Conservation (phyloP, 1,139 yeast species). For the Kluyveromyces sp. region DNA sequence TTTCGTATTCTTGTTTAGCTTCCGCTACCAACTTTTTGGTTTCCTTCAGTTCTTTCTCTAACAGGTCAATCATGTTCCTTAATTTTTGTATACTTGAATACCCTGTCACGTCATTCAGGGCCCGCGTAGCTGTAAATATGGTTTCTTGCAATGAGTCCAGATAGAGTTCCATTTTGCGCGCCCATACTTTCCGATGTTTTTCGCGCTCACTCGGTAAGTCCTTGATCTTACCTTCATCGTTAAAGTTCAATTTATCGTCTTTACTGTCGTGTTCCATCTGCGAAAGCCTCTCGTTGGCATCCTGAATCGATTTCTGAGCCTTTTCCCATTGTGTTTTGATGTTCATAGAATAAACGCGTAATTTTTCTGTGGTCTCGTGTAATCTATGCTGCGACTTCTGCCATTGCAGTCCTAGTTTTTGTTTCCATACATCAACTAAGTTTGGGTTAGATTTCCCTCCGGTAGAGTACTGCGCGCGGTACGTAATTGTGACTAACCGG, state of each 20-base stretch:
- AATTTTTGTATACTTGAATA: constrained; percentile 74
- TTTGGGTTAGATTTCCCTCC: neutral
- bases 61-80: constrained; percentile 50
- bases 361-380: constrained; percentile 9
- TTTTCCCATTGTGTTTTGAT: constrained; percentile 25
- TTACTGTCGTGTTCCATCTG: constrained; percentile 31
- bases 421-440: constrained; percentile 2
- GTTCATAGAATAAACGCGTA: constrained; percentile 14
- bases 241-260: constrained; percentile 27
- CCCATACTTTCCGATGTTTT: constrained; percentile 40
- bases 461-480: neutral
- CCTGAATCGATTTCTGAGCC: constrained; percentile 32
- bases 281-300: constrained; percentile 33
- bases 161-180: constrained; percentile 47
- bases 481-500: neutral
- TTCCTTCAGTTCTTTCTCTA: constrained; percentile 43
- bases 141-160: constrained; percentile 62
- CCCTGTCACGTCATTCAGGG: constrained; percentile 88
- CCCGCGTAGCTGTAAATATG: constrained; percentile 60
- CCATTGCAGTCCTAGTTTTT: constrained; percentile 15
- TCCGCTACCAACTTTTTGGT: constrained; percentile 44
- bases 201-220: constrained; percentile 41
- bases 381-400: constrained; percentile 9
- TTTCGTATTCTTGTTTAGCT: constrained; percentile 49
- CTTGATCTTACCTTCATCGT: constrained; percentile 31